phyloP scores from a whole-genome alignment of 2,329 filamentous ascomycete species.

The Exophiala aquamarina region DNA sequence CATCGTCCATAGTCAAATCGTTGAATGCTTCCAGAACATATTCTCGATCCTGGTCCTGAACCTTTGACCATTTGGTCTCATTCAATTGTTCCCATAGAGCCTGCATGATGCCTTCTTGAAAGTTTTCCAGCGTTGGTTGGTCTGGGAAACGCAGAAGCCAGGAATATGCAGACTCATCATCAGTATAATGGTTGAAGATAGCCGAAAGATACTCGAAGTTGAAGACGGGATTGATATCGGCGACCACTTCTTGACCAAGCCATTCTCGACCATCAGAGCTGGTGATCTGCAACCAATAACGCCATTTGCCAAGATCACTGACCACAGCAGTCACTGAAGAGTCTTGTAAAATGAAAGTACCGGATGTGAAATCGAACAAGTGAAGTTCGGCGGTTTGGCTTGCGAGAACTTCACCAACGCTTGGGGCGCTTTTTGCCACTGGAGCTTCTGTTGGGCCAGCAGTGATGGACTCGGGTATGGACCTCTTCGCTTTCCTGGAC shows the following conservation, averaged over 20 bases:
- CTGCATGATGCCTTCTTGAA: conserved; percentile 93
- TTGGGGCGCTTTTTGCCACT: conserved; percentile 61
- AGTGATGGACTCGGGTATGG: conserved; percentile 34
- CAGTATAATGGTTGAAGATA: conserved; percentile 95
- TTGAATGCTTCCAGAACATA: conserved; percentile 96
- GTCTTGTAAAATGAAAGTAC: conserved; percentile 82
- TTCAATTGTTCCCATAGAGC: conserved; percentile 96
- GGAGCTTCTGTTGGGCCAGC: conserved; percentile 59
- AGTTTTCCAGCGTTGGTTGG: conserved; percentile 74
- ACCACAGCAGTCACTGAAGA: conserved; percentile 73
- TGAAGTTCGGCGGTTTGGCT: conserved; percentile 82
- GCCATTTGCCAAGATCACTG: conserved; percentile 83
- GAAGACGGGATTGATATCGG: conserved; percentile 96
- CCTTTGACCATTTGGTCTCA: conserved; percentile 88
- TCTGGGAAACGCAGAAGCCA: conserved; percentile 94
- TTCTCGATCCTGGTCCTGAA: conserved; percentile 87
- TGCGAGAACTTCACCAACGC: conserved; percentile 69
- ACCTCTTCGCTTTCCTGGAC: conserved; percentile 39
- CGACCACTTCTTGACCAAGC: conserved; percentile 80
- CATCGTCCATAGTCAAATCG: conserved; percentile 88
- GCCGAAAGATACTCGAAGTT: conserved; percentile 99
- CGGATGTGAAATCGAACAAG: conserved; percentile 85
- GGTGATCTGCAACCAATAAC: conserved; percentile 90
- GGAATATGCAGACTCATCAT: conserved; percentile 86
- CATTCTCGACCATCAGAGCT: conserved; percentile 72